Conservation (phyloP, 345 rosid genomes). For the Barbarea vulgaris region DNA sequence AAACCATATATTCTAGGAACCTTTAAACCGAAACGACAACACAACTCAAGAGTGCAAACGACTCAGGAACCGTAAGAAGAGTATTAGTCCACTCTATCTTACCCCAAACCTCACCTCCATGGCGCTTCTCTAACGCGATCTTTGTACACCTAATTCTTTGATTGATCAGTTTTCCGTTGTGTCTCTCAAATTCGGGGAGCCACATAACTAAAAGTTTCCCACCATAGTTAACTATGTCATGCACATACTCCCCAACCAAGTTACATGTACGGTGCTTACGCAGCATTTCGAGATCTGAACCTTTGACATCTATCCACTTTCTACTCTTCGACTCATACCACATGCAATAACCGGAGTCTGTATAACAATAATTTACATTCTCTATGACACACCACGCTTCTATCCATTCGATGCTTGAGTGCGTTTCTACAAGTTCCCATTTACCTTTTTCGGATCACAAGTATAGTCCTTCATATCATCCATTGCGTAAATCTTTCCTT, state of each 20-base stretch:
- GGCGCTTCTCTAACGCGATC: background rate
- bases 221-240: background rate
- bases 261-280: background rate
- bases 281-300: background rate
- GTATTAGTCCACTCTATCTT: background rate
- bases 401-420: background rate
- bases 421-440: background rate
- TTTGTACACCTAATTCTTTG: background rate
- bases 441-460: background rate
- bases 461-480: background rate
- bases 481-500: background rate
- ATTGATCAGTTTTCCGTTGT: background rate
- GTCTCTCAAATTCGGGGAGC: background rate
- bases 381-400: background rate
- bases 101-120: constrained; percentile 6
- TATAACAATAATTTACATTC: background rate
- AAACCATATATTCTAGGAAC: too few relatives aligned
- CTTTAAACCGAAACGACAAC: background rate
- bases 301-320: background rate
- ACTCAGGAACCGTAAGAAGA: background rate
- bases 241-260: background rate
- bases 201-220: constrained; percentile 10
- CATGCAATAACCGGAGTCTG: background rate
- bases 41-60: background rate
- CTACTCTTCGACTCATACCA: background rate